phyloP scores from a whole-genome alignment of 176 grass and related monocot species.

The Cenchrus fungigraminus region DNA sequence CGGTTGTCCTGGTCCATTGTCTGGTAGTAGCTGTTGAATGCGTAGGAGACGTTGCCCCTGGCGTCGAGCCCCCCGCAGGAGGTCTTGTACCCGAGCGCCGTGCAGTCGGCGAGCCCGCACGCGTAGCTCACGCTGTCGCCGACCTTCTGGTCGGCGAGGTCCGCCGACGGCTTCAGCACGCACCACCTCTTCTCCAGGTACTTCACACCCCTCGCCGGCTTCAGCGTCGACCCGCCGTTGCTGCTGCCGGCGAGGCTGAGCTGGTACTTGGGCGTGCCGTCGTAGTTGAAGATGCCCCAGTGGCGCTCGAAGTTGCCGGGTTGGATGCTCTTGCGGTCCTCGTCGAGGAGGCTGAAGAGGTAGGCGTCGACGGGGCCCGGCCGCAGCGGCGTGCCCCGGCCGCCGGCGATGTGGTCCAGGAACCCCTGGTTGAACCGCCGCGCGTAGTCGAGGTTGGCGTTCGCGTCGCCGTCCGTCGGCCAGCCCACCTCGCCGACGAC shows the following conservation, averaged over 20 bases:
- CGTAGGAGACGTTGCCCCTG: slow-evolving; percentile 80
- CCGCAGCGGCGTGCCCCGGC: slow-evolving; percentile 69
- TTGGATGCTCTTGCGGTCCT: slow-evolving; percentile 78
- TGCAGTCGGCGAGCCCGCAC: slow-evolving; percentile 74
- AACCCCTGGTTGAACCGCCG: slow-evolving; percentile 79
- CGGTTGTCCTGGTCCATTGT: slow-evolving; percentile 69
- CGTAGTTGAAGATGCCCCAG: slow-evolving; percentile 91
- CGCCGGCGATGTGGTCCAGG: slow-evolving; percentile 47
- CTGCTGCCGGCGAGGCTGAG: slow-evolving; percentile 52
- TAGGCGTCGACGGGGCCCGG: slow-evolving; percentile 74
- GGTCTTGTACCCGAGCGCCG: slow-evolving; percentile 78
- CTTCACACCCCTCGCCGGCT: slow-evolving; percentile 52
- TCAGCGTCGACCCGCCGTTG: slow-evolving; percentile 14
- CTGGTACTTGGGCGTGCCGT: slow-evolving; percentile 74
- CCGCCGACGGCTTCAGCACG: slow-evolving; percentile 58
- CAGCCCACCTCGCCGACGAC: slow-evolving; percentile 81
- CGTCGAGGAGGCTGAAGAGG: slow-evolving; percentile 89
- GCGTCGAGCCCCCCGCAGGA: slow-evolving; percentile 67
- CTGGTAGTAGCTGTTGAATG: slow-evolving; percentile 83
- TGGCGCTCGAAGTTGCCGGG: slow-evolving; percentile 94
- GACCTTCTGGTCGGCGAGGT: slow-evolving; percentile 52
- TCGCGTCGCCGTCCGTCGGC: slow-evolving; percentile 80
- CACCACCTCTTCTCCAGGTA: slow-evolving; percentile 71
- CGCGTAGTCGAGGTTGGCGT: slow-evolving; percentile 60
- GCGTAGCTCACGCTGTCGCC: slow-evolving; percentile 71